phyloP scores from a whole-genome alignment of 495 filamentous ascomycete genomes.

The Penicillium cinerascens region DNA sequence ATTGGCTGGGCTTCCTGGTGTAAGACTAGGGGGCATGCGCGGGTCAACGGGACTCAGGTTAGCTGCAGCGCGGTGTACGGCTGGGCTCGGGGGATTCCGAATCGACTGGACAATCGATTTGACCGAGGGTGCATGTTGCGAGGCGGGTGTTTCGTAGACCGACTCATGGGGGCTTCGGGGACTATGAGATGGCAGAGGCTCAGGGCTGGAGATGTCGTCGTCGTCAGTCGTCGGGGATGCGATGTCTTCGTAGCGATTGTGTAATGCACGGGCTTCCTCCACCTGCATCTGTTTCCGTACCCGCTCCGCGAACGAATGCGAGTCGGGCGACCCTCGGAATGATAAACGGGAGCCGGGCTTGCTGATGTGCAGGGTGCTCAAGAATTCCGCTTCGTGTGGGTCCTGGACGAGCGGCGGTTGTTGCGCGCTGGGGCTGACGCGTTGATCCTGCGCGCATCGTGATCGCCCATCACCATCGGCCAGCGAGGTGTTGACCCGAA shows the following conservation, averaged over 20 bases:
- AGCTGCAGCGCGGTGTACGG: constrained; percentile 4
- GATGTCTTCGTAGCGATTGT: constrained; percentile 39
- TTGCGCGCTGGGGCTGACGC: constrained; percentile 20
- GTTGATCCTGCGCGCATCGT: constrained; percentile 11
- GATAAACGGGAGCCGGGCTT: constrained; percentile 39
- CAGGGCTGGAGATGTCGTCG: constrained; percentile 18
- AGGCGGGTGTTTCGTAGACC: constrained; percentile 28
- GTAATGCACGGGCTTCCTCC: constrained; percentile 68
- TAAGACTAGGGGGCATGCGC: constrained; percentile 20
- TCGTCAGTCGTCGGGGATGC: constrained; percentile 25
- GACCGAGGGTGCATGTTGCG: constrained; percentile 16
- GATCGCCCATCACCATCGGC: constrained; percentile 21
- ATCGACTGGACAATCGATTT: constrained; percentile 28
- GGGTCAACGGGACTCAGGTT: constrained; percentile 25
- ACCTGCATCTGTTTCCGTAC: constrained; percentile 68
- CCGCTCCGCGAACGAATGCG: constrained; percentile 48
- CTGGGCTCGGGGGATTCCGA: constrained; percentile 20
- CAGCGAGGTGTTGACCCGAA: constrained; percentile 42
- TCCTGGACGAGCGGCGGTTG: constrained; percentile 31
- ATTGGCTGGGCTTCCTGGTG: constrained; percentile 18
- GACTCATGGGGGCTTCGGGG: constrained; percentile 24
- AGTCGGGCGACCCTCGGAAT: constrained; percentile 40
- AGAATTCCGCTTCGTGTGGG: constrained; percentile 36
- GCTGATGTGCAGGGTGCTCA: constrained; percentile 32
- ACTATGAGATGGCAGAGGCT: constrained; percentile 19